phyloP scores from a whole-genome alignment of 345 rosid species.

The Lepidium sativum region DNA sequence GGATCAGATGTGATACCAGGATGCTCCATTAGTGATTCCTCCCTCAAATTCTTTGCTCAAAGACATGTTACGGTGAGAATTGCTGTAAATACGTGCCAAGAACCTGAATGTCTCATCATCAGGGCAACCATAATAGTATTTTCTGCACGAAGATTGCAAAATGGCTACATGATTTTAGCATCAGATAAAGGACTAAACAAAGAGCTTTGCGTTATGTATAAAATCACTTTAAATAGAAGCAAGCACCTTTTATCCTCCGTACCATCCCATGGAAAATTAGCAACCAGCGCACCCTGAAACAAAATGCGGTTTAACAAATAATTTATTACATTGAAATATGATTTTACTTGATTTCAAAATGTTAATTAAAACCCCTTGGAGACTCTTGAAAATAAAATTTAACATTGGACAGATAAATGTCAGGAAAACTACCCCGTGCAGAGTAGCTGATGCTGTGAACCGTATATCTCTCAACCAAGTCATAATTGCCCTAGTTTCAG shows the following conservation, averaged over 20 bases:
- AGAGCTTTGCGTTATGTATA: not conserved
- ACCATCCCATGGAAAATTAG: constrained; percentile 99
- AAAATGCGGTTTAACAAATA: not conserved
- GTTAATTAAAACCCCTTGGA: not conserved
- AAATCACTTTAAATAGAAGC: not conserved
- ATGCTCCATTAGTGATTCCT: constrained; percentile 95
- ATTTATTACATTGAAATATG: not conserved
- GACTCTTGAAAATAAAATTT: not conserved
- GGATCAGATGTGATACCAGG: constrained; percentile 44
- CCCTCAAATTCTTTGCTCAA: constrained; percentile 77
- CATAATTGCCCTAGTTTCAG: constrained; percentile 85
- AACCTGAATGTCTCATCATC: constrained; percentile 80
- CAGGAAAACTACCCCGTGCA: constrained; percentile 70
- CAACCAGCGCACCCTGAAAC: constrained; percentile 90
- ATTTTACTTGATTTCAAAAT: not conserved
- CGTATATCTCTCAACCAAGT: constrained; percentile 64
- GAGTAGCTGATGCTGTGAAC: constrained; percentile 82
- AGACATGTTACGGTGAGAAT: constrained; percentile 85
- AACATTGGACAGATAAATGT: not conserved
- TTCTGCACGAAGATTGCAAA: constrained; percentile 42
- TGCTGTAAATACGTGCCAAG: constrained; percentile 75
- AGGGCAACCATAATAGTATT: constrained; percentile 70
- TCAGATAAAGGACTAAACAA: not conserved
- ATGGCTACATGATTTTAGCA: constrained; percentile 1
- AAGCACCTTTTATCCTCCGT: constrained; percentile 62